Conservation (phyloP, 2,329 filamentous ascomycete genomes). For the Penicillium sp. region DNA sequence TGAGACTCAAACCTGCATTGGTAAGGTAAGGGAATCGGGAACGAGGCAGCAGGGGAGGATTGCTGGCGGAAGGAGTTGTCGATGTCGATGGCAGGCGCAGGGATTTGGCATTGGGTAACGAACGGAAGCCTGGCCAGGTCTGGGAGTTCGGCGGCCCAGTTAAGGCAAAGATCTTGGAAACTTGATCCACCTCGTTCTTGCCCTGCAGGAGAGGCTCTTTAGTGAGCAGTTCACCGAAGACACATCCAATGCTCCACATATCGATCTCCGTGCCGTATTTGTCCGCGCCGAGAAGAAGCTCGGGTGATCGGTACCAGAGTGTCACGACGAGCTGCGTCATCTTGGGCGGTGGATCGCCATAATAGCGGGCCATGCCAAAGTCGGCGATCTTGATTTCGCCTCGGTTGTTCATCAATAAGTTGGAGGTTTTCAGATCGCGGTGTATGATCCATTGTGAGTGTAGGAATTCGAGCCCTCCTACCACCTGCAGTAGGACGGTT, state of each 20-base stretch:
- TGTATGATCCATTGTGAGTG: constrained; percentile 89
- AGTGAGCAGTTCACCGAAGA: constrained; percentile 85
- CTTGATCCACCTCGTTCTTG: constrained; percentile 86
- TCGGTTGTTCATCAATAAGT: constrained; percentile 91
- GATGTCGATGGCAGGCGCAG: constrained; percentile 60
- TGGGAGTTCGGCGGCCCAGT: constrained; percentile 81
- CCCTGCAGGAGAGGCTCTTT: constrained; percentile 81
- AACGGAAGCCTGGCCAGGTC: constrained; percentile 79
- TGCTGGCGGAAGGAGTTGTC: constrained; percentile 36
- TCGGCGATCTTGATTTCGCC: constrained; percentile 94
- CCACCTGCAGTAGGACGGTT: constrained; percentile 78
- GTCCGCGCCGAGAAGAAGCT: constrained; percentile 76
- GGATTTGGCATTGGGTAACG: constrained; percentile 78
- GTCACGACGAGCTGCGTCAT: constrained; percentile 93
- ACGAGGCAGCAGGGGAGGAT: constrained; percentile 56
- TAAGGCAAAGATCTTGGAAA: constrained; percentile 82
- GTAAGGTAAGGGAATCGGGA: constrained; percentile 80
- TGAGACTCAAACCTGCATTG: constrained; percentile 64
- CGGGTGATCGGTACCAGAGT: constrained; percentile 91
- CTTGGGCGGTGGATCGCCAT: constrained; percentile 70
- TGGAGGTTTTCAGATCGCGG: constrained; percentile 89
- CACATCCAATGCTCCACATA: constrained; percentile 95
- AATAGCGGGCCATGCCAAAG: constrained; percentile 95
- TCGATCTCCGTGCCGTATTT: constrained; percentile 75
- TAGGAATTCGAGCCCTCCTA: constrained; percentile 75